Evolutionary conservation across 2,329 filamentous ascomycete genomes (phyloP).

Genomic region (Botrytis galanthina): DNA sequence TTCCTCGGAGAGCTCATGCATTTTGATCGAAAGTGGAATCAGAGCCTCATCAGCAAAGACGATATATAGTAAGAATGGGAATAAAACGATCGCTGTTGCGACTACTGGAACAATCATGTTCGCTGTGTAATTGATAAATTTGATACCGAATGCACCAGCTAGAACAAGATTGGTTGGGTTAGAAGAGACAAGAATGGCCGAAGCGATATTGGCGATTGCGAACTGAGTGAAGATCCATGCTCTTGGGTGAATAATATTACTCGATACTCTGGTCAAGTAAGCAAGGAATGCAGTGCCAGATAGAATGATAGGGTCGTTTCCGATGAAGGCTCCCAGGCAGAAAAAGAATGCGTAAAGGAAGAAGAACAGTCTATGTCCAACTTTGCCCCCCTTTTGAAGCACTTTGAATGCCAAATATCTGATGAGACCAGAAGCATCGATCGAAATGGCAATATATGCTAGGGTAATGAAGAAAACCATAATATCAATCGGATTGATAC

Average conservation of each 20-base stretch:
- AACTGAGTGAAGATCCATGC: constrained; percentile 76
- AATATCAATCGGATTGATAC: constrained; percentile 69
- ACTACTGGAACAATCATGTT: constrained; percentile 74
- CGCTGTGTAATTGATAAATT: constrained; percentile 71
- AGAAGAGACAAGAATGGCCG: constrained; percentile 72
- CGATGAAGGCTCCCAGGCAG: constrained; percentile 62
- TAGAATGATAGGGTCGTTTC: constrained; percentile 73
- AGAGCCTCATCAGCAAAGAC: constrained; percentile 63
- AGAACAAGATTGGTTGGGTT: constrained; percentile 76
- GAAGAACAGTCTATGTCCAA: constrained; percentile 67
- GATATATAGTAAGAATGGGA: constrained; percentile 68
- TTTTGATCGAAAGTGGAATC: constrained; percentile 63
- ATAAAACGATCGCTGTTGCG: constrained; percentile 64
- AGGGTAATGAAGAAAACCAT: constrained; percentile 73
- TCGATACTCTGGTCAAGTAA: constrained; percentile 74
- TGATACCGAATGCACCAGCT: constrained; percentile 69
- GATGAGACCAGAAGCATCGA: constrained; percentile 72
- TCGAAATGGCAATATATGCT: constrained; percentile 75
- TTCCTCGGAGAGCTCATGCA: constrained; percentile 64
- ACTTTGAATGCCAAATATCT: constrained; percentile 69
- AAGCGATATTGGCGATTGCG: constrained; percentile 69
- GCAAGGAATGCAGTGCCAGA: constrained; percentile 73
- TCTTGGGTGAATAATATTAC: constrained; percentile 67
- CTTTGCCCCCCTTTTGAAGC: constrained; percentile 62
- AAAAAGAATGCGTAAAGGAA: constrained; percentile 75